Percentiles rank a stretch among this genome's conserved stretches.
These are phyloP conservation scores for Stephanodiscus triporus DNA, from an alignment of 108 stramenopile genomes.

Conservation along the genomic window DNA sequence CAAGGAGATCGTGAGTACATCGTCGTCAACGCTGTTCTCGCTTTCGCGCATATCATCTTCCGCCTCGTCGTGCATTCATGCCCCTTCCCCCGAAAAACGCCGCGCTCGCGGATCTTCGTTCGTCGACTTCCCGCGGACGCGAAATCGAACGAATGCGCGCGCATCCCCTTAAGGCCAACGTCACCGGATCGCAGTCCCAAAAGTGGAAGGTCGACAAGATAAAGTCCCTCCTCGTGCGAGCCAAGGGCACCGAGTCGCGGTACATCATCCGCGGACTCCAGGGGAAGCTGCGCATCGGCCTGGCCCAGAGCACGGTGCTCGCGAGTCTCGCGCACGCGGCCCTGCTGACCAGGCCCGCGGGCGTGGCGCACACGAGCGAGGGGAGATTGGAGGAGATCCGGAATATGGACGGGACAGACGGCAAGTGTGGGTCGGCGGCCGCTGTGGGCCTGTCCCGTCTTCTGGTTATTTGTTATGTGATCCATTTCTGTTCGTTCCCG, in stretches of 20 bases:
- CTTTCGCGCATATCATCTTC: no score
- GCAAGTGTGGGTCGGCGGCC: neutral
- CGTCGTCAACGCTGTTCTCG: neutral
- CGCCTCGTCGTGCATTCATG: no score
- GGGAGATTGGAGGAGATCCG: slow-evolving; percentile 43
- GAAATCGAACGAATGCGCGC: neutral
- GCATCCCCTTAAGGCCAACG: slow-evolving; percentile 50
- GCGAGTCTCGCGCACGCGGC: slow-evolving; percentile 93
- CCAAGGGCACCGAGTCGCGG: slow-evolving; percentile 85
- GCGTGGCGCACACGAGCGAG: slow-evolving; percentile 39
- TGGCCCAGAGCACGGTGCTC: slow-evolving; percentile 95
- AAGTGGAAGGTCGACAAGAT: slow-evolving; percentile 94
- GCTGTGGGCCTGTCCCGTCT: neutral
- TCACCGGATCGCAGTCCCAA: slow-evolving; percentile 86
- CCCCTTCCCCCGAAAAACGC: no score
- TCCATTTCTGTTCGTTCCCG: no score
- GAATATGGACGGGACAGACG: slow-evolving; percentile 45
- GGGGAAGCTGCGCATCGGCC: slow-evolving; percentile 97
- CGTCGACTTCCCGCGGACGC: no score
- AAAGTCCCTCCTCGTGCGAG: slow-evolving; percentile 86
- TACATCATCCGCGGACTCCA: slow-evolving; percentile 98
- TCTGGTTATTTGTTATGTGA: no score
- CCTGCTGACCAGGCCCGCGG: slow-evolving; percentile 57
- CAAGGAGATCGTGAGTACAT: slow-evolving; percentile 66
- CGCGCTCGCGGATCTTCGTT: no score